A percentile compares a stretch with the other conserved stretches of the same genome.
Conservation (phyloP, 163 green algal genomes). For the Chlamydomonas reinhardtii region DNA sequence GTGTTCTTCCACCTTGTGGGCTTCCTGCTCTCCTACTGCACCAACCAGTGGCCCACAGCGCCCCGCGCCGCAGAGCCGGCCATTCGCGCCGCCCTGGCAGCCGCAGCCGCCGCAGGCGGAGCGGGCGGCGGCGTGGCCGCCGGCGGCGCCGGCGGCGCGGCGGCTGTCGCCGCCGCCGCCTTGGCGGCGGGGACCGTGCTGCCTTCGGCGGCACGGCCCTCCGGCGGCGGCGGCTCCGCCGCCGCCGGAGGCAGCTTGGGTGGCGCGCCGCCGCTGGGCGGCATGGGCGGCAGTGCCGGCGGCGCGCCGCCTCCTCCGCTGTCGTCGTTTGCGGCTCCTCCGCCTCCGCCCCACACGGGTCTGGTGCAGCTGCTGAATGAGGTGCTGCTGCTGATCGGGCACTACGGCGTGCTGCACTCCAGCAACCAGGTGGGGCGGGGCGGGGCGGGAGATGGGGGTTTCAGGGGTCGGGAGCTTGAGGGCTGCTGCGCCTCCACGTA, state of each 20-base stretch:
- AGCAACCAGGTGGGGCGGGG: conserved; percentile 52
- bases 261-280: not conserved
- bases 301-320: not conserved
- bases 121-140: not conserved
- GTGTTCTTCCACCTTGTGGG: conserved; percentile 74
- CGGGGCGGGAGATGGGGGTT: conserved; percentile 53
- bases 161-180: not conserved
- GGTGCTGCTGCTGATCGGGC: conserved; percentile 54
- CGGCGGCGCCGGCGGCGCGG: not conserved
- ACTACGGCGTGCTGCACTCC: conserved; percentile 32
- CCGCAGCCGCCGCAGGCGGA: not conserved
- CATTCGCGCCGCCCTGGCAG: conserved; percentile 15
- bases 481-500: no score
- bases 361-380: conserved; percentile 65
- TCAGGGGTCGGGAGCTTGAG: conserved; percentile 53
- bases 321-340: not conserved
- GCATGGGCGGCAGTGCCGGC: not conserved
- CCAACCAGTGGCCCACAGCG: conserved; percentile 56
- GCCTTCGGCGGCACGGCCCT: not conserved
- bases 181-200: not conserved
- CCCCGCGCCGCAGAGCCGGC: not conserved
- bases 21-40: conserved; percentile 74
- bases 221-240: not conserved
- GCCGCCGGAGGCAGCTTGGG: not conserved
- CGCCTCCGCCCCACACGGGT: not conserved